These are phyloP conservation scores for Gaeumannomyces sp. DNA, from an alignment of 2,329 filamentous ascomycete species.

Conservation along the genomic window DNA sequence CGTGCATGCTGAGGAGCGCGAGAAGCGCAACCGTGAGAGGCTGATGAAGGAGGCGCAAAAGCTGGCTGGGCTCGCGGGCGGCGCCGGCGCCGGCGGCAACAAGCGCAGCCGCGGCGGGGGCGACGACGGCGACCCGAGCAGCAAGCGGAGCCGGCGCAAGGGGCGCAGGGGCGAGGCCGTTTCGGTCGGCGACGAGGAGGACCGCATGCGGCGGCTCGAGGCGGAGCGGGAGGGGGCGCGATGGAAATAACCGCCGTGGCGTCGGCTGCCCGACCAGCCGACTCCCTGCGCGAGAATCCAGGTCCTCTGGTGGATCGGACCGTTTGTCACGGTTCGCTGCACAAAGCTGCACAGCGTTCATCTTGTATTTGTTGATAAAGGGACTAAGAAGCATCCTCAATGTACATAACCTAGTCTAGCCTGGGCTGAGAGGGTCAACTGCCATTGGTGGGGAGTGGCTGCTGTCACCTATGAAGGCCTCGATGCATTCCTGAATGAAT, in stretches of 20 bases:
- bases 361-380: not conserved
- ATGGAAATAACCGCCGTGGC: not conserved
- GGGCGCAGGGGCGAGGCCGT: conserved; percentile 43
- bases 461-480: too few relatives aligned
- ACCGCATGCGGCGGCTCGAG: conserved; percentile 49
- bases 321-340: too few relatives aligned
- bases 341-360: not conserved
- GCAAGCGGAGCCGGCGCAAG: conserved; percentile 36
- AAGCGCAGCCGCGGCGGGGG: conserved; percentile 42
- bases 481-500: too few relatives aligned
- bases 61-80: conserved; percentile 44
- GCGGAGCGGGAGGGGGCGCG: conserved; percentile 45
- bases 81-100: conserved; percentile 30
- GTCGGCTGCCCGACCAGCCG: not conserved
- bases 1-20: conserved; percentile 64
- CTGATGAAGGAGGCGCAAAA: conserved; percentile 61
- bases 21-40: conserved; percentile 59
- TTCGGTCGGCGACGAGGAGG: conserved; percentile 43
- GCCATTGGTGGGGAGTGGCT: too few relatives aligned
- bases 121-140: conserved; percentile 25
- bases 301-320: too few relatives aligned
- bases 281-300: too few relatives aligned
- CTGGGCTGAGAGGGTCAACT: too few relatives aligned
- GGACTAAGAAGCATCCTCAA: not conserved
- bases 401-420: not conserved